Percentiles rank a stretch among this genome's conserved stretches.
Conservation (phyloP, 2,329 filamentous ascomycete genomes). For the Aspergillaceae sp. region DNA sequence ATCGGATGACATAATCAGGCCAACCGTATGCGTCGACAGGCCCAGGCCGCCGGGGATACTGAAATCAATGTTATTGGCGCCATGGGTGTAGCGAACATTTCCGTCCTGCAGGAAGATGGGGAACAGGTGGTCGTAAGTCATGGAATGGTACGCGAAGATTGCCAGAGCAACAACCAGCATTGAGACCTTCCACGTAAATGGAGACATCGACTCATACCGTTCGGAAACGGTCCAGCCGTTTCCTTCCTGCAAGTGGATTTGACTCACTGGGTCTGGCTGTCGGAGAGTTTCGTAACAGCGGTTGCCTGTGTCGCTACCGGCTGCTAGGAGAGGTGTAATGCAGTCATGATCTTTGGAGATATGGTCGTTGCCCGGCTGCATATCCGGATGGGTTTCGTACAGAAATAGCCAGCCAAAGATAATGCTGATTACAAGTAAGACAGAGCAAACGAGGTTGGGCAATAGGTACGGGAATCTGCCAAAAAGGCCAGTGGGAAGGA, state of each 20-base stretch:
- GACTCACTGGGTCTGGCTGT: constrained; percentile 18
- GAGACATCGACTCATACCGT: constrained; percentile 20
- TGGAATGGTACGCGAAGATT: constrained; percentile 89
- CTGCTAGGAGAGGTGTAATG: constrained; percentile 57
- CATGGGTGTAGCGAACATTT: constrained; percentile 24
- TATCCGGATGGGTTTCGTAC: constrained; percentile 81
- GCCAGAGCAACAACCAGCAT: constrained; percentile 73
- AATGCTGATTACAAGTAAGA: constrained; percentile 68
- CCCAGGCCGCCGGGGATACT: constrained; percentile 58
- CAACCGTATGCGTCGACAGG: constrained; percentile 57
- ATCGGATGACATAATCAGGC: constrained; percentile 60
- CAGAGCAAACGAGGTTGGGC: constrained; percentile 77
- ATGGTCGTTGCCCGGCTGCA: constrained; percentile 47
- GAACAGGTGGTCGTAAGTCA: constrained; percentile 87
- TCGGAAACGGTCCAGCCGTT: constrained; percentile 44
- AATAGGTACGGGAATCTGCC: constrained; percentile 75
- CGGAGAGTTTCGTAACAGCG: constrained; percentile 66
- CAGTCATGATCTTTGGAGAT: constrained; percentile 32
- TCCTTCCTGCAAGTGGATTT: constrained; percentile 47
- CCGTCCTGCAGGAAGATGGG: constrained; percentile 86
- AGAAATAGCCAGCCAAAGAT: constrained; percentile 71
- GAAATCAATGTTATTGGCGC: constrained; percentile 33
- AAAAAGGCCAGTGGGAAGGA: constrained; percentile 62
- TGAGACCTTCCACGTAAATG: constrained; percentile 57
- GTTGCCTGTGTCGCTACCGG: constrained; percentile 64